A percentile compares a stretch with the other conserved stretches of the same genome.
These are phyloP conservation scores for Trichoderma cornu-damae DNA, from an alignment of 2,329 filamentous ascomycete species.

Conservation along the genomic window DNA sequence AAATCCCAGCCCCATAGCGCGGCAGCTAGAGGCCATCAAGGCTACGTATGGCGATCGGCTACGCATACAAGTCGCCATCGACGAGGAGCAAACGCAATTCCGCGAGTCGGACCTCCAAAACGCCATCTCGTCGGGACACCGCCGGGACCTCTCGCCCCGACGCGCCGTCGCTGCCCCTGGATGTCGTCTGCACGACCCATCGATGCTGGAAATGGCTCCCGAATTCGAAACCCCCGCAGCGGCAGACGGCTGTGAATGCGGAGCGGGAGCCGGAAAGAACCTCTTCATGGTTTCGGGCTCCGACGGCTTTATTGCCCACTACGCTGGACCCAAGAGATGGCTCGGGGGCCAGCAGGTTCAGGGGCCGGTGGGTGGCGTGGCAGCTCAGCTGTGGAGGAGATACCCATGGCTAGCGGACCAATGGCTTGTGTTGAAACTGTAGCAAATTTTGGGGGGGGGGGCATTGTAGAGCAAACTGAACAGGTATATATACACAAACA, in stretches of 20 bases:
- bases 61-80: constrained; percentile 70
- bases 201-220: constrained; percentile 28
- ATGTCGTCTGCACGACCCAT: constrained; percentile 32
- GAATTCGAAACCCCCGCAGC: constrained; percentile 28
- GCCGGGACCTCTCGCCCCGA: background rate
- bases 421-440: constrained; percentile 53
- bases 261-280: constrained; percentile 44
- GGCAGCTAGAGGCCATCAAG: constrained; percentile 60
- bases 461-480: background rate
- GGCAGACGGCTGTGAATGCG: constrained; percentile 27
- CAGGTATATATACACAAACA: background rate
- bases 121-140: constrained; percentile 23
- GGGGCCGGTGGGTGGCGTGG: constrained; percentile 64
- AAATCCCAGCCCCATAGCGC: constrained; percentile 47
- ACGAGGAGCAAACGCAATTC: constrained; percentile 70
- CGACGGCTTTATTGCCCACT: constrained; percentile 78
- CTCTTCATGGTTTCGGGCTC: constrained; percentile 85
- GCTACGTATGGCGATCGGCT: constrained; percentile 51
- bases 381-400: constrained; percentile 54
- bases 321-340: constrained; percentile 77
- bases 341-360: constrained; percentile 66
- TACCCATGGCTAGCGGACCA: constrained; percentile 33
- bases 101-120: constrained; percentile 44
- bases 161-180: background rate
- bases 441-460: background rate